Base-by-base conservation (phyloP, 1,284 basidiomycete genomes). In the Neonothopanus nambi region DNA sequence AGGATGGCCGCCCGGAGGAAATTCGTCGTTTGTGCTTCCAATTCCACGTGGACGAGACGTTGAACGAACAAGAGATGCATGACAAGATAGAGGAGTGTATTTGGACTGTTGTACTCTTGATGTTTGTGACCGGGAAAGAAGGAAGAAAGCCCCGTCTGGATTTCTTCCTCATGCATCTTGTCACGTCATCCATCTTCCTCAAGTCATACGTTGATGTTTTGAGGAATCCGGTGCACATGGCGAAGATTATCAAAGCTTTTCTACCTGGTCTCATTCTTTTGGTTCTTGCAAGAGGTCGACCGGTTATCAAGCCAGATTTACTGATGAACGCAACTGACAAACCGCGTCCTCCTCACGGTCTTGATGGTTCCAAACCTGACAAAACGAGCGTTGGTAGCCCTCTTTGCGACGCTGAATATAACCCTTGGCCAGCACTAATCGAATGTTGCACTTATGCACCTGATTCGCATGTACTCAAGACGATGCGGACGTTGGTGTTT, bases 101-200 rank as follows among this genome's bases (percentile, higher is more conserved):
- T 21, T 81, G 80, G 70, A 61, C 73, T 11, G 69, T 71, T 6
- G 79, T 81, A 1, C 72, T 87, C 3, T 70, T 87, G 11, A 68
- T 82, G 26, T 78, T 76, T 33, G 80, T 74, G 0, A 80, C 82
- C 0, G 76, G 82, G 9, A 73, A n/a, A n/a, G 70, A 67, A 39
- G 82, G 79, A 0, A 68, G 75, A 42, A 73, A 76, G 55, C 75
- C 78, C 1, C 74, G 83, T 11, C 68, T 87, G 28, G 86, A 88
- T 64, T 89, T 89, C 71, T 85, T 87, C 78, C 67, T 89, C 59
- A 85, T 87, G 85, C 87, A 89, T 66, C 58, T 82, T 21, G 71
- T 88, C n/a, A n/a, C n/a, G n/a, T n/a, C n/a, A n/a, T n/a, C 82
- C 4, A 63, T 87, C 18, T 87, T 88, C 71, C 59, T 89, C 12